Evolutionary conservation across 2,329 filamentous ascomycete species (phyloP).

Genomic region (Graphilbum ipis-grandicollis): DNA sequence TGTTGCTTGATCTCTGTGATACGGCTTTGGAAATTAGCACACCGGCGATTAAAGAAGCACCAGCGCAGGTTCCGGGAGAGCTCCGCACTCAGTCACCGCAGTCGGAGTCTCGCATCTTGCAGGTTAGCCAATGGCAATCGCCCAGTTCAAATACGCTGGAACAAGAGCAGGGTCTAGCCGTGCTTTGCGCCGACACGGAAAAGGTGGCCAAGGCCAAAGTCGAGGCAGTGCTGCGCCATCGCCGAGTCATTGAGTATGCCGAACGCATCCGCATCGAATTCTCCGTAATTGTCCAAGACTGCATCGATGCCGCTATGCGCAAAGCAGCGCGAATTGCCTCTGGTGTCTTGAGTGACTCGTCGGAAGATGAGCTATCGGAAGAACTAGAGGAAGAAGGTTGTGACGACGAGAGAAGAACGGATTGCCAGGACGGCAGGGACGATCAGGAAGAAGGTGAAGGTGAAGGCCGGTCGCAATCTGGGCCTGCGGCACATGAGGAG

Average conservation of each 20-base stretch:
- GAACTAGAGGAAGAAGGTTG: constrained; percentile 16
- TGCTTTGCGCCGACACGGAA: constrained; percentile 83
- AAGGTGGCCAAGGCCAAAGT: constrained; percentile 73
- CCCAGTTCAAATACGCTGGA: constrained; percentile 82
- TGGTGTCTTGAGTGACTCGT: constrained; percentile 67
- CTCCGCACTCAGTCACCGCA: constrained; percentile 88
- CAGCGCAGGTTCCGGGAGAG: constrained; percentile 50
- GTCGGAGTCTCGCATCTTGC: constrained; percentile 84
- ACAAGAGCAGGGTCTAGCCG: constrained; percentile 75
- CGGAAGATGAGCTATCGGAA: constrained; percentile 34
- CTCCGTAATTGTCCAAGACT: constrained; percentile 82
- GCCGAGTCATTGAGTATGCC: constrained; percentile 85
- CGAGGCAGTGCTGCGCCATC: constrained; percentile 80
- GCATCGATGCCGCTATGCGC: constrained; percentile 77
- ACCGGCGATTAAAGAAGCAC: constrained; percentile 75
- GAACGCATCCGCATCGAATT: constrained; percentile 93
- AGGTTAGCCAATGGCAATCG: constrained; percentile 93
- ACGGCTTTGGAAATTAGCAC: constrained; percentile 90
- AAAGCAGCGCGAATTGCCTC: constrained; percentile 81
- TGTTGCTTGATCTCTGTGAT: constrained; percentile 88
- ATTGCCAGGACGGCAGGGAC: neutral
- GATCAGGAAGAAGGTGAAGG: neutral
- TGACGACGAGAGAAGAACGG: constrained; percentile 4
- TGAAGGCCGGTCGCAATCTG: neutral
- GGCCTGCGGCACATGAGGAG: constrained; percentile 28